Base-by-base conservation (phyloP, 2,329 filamentous ascomycete genomes). In the Ophiostoma quercus region DNA sequence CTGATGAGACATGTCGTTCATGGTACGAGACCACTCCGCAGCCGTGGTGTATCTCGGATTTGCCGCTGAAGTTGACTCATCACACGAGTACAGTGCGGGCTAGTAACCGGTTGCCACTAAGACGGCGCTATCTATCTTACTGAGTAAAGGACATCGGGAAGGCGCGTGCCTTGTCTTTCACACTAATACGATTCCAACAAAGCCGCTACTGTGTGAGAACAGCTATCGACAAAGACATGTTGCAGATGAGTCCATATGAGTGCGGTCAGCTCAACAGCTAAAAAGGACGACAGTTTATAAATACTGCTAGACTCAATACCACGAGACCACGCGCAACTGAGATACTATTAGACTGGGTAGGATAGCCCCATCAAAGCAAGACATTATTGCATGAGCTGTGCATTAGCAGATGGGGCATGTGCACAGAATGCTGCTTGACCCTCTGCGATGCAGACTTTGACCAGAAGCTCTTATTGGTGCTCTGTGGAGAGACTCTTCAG, bases 291-390 rank as follows among this genome's bases (percentile, higher is more conserved):
- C 43, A 43, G 7, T 19, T n/a, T 34, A 34, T 34, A 34, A 34
- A 34, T 34, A 34, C 34, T 34, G 32, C 43, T 6, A 47, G 7
- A 47, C 43, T 47, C 43, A n/a, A n/a, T 47, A n/a, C 57, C 57
- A 62, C 57, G 57, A 62, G 57, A 62, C 57, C 57, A 62, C 57
- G 57, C 57, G 57, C 57, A 62, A 62, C 57, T 9, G 25, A 62
- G 25, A 62, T 62, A 62, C 57, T 47, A 16, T n/a, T 16, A 47
- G 14, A 47, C 43, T 62, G 12, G 16, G 57, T 16, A 62, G 25
- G 25, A 62, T 8, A 62, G 57, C 57, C 57, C 57, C 25, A 32
- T 62, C 12, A 29, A 19, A 62, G 57, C 25, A 62, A 32, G 57
- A 62, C 57, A 62, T 62, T 32, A 32, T 32, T 62, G 25, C 57